These are phyloP conservation scores for Dittrichia graveolens DNA, from an alignment of 129 eudicot species.

Conservation along the genomic window DNA sequence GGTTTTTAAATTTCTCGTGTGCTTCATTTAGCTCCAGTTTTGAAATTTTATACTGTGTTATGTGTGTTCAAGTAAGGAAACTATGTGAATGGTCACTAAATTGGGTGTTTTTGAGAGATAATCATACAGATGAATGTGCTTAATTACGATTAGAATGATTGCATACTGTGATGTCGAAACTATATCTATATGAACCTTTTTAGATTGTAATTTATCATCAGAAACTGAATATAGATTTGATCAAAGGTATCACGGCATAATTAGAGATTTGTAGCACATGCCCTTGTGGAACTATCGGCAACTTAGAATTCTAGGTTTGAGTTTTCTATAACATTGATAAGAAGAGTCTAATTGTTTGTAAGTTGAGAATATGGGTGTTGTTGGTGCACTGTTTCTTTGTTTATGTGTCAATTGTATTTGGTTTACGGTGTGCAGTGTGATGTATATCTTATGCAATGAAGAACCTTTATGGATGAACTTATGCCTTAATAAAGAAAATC, in stretches of 20 bases:
- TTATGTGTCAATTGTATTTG: slow-evolving; percentile 3
- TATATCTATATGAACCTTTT: too few species aligned
- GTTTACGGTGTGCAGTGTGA: slow-evolving; percentile 64
- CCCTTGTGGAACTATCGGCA: too few species aligned
- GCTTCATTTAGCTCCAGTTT: background rate
- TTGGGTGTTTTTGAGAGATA: slow-evolving; percentile 13
- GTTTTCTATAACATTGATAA: background rate
- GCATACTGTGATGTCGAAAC: slow-evolving; percentile 7
- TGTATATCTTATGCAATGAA: slow-evolving; percentile 96
- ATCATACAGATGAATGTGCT: background rate
- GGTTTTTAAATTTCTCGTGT: slow-evolving; percentile 37
- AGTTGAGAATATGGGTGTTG: background rate
- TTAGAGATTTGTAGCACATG: too few species aligned
- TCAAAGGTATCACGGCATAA: too few species aligned
- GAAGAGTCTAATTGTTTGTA: background rate
- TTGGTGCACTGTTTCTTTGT: background rate
- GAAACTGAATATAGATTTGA: too few species aligned
- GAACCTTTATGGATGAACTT: slow-evolving; percentile 97
- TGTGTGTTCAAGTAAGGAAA: background rate
- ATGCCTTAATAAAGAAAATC: slow-evolving; percentile 70
- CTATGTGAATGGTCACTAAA: background rate
- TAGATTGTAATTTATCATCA: too few species aligned
- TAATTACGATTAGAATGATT: slow-evolving; percentile 19
- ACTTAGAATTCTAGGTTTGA: background rate
- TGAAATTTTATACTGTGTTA: background rate